phyloP scores from a whole-genome alignment of 805 yeast species.

The Yarrowia bubula region DNA sequence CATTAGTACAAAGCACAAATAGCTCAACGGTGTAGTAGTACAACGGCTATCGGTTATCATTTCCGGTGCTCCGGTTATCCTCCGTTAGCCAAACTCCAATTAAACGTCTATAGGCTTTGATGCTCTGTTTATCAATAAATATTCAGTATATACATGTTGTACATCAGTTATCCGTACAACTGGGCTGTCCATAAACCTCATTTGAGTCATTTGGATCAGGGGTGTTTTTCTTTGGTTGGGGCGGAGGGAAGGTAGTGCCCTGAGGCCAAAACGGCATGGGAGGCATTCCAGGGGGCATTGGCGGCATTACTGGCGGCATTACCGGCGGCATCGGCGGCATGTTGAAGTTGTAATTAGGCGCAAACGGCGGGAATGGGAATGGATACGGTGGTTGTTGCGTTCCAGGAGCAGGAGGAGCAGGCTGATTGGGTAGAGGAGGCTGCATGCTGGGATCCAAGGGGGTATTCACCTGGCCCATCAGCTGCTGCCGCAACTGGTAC shows the following conservation, averaged over 20 bases:
- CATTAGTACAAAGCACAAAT: no score
- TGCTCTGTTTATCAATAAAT: neutral
- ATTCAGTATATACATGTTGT: neutral
- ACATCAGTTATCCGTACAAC: neutral
- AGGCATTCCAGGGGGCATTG: neutral
- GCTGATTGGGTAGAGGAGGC: constrained; percentile 8
- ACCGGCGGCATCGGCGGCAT: neutral
- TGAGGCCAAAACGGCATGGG: constrained; percentile 11
- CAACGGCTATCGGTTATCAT: no score
- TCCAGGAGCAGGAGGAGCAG: constrained; percentile 7
- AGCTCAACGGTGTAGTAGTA: no score
- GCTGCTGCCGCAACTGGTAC: neutral
- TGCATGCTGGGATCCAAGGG: neutral
- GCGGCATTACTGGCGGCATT: neutral
- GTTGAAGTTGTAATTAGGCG: neutral
- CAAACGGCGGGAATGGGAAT: neutral
- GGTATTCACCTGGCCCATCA: neutral
- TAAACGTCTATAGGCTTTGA: no score
- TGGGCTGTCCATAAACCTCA: constrained; percentile 12
- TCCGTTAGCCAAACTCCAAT: no score
- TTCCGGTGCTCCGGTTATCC: no score
- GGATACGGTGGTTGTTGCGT: neutral
- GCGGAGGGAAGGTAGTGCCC: neutral
- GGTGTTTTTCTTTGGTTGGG: neutral
- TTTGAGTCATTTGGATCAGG: neutral